Percentiles rank a stretch among this genome's conserved stretches.
These are phyloP conservation scores for Pistacia integerrima DNA, from an alignment of 345 rosid genomes.

Conservation along the genomic window DNA sequence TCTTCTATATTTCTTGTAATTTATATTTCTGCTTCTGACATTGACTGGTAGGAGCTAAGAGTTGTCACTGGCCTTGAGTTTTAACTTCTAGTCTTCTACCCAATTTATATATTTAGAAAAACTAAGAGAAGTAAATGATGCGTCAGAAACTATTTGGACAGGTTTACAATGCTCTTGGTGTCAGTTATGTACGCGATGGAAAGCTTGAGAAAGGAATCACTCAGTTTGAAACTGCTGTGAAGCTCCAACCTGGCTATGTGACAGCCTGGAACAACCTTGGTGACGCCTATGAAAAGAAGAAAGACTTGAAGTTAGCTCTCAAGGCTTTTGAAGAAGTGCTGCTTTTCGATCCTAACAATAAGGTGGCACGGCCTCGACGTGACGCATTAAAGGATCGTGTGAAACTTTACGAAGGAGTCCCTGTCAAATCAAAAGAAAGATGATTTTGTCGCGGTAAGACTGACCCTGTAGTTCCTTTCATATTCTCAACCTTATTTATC, in stretches of 20 bases:
- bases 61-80: too few relatives aligned
- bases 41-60: too few relatives aligned
- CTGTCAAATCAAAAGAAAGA: conserved; percentile 74
- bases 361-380: conserved; percentile 79
- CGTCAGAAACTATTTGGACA: conserved; percentile 15
- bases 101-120: too few relatives aligned
- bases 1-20: too few relatives aligned
- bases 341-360: conserved; percentile 89
- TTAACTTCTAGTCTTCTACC: too few relatives aligned
- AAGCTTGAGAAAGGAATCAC: conserved; percentile 84
- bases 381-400: conserved; percentile 73
- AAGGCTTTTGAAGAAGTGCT: conserved; percentile 94
- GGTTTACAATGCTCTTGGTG: conserved; percentile 77
- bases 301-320: conserved; percentile 71
- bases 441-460: conserved; percentile 25
- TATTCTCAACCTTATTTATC: neutral
- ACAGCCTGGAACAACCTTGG: conserved; percentile 99
- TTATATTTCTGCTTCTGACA: too few relatives aligned
- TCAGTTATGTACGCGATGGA: conserved; percentile 69
- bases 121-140: too few relatives aligned
- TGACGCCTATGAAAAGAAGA: conserved; percentile 91
- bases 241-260: conserved; percentile 91
- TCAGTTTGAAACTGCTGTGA: conserved; percentile 85
- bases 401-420: conserved; percentile 76
- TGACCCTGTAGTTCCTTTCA: conserved; percentile 4